A percentile compares a stretch with the other conserved stretches of the same genome.
Evolutionary conservation across 306 rosid genomes (phyloP).

Genomic region (Prunus mongolica): DNA sequence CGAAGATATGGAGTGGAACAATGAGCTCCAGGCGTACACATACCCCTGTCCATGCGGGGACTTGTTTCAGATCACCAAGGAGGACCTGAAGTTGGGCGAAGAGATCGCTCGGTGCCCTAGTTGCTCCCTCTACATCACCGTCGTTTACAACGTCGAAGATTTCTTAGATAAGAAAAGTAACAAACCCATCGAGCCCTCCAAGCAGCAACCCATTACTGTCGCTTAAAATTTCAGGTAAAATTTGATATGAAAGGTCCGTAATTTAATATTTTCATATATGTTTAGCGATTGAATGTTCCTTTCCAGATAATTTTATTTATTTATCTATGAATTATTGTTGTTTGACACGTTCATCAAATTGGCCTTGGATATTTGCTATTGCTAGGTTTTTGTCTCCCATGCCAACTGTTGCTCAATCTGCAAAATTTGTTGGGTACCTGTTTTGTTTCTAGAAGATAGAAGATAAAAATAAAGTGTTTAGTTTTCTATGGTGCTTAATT

Average conservation of each 20-base stretch:
- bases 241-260: not conserved
- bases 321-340: not conserved
- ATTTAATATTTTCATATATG: not conserved
- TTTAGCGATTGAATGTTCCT: not conserved
- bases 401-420: not conserved
- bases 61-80: constrained; percentile 84
- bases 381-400: not conserved
- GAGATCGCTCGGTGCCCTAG: constrained; percentile 99
- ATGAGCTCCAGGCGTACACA: constrained; percentile 71
- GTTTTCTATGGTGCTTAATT: not conserved
- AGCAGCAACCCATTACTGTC: constrained; percentile 48
- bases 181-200: constrained; percentile 33
- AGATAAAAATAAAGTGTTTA: not conserved
- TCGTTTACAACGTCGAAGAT: constrained; percentile 81
- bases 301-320: not conserved
- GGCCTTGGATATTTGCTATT: not conserved
- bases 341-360: not conserved
- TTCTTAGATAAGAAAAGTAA: constrained; percentile 45
- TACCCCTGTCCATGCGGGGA: constrained; percentile 98
- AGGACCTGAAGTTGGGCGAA: constrained; percentile 83
- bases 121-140: constrained; percentile 90
- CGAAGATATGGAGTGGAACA: constrained; percentile 98
- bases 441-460: not conserved
- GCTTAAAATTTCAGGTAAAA: constrained; percentile 52
- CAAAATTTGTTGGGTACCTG: not conserved